Evolutionary conservation across 352 stramenopile genomes (phyloP).

Genomic region (Phytopythium chamaehyphon): DNA sequence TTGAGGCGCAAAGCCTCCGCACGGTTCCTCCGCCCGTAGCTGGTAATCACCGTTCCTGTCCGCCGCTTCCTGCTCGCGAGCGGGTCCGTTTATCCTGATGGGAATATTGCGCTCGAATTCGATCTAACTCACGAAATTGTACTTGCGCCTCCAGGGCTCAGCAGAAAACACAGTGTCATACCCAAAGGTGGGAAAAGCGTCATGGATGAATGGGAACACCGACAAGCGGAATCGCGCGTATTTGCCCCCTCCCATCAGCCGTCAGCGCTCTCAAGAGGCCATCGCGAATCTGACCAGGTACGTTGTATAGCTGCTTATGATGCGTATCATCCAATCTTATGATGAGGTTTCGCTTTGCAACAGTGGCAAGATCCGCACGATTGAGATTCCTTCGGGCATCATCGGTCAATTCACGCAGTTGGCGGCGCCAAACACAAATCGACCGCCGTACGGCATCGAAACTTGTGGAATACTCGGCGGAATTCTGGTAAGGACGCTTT

Average conservation of each 20-base stretch:
- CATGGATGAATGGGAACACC: constrained; percentile 45
- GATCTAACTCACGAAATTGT: neutral
- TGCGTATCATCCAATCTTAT: neutral
- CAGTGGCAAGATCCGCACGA: constrained; percentile 53
- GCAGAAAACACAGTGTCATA: constrained; percentile 35
- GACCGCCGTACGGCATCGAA: constrained; percentile 79
- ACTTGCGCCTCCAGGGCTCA: too few relatives aligned
- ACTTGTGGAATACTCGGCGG: constrained; percentile 89
- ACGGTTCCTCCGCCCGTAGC: neutral
- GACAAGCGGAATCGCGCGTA: constrained; percentile 8
- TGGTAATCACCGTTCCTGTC: constrained; percentile 3
- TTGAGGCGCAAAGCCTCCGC: too few relatives aligned
- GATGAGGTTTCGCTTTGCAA: neutral
- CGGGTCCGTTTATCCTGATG: constrained; percentile 14
- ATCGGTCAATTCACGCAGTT: constrained; percentile 77
- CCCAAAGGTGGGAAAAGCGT: constrained; percentile 51
- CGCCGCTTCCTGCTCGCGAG: constrained; percentile 10
- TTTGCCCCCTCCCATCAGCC: constrained; percentile 29
- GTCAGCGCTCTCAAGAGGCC: constrained; percentile 53
- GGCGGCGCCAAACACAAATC: constrained; percentile 74
- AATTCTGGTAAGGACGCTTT: constrained; percentile 41
- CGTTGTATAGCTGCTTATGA: neutral
- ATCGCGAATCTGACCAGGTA: constrained; percentile 61
- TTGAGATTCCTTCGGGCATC: constrained; percentile 71
- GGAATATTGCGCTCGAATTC: neutral